Base-by-base conservation (phyloP, 2,329 filamentous ascomycete genomes). In the Aspergillus sojae region DNA sequence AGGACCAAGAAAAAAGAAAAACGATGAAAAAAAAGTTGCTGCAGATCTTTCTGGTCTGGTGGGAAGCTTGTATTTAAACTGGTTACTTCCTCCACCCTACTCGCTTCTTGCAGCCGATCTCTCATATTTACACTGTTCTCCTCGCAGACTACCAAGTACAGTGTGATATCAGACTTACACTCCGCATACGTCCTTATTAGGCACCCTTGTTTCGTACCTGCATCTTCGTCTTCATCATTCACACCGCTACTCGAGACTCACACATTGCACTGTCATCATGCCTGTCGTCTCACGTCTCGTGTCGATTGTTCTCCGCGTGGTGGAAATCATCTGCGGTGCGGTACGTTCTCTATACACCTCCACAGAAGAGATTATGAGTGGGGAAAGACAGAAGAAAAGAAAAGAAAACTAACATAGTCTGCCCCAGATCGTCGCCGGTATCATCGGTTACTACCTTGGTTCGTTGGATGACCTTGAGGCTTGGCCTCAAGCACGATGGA, bases 281-380 rank as follows among this genome's bases (percentile, higher is more conserved):
- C 77, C 77, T 60, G 78, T 85, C 66, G 62, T 88, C 65, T 82
- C 83, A 11, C 84, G 87, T 63, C 68, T 89, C 26, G 66, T 85
- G 32, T 86, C 86, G 28, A 81, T 88, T 66, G 75, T 86, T 70
- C 81, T 90, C 69, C 87, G 88, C 73, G 74, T 86, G 14, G 83
- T 82, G 70, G 83, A 92, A 80, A 84, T 94, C 67, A 87, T 83
- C 71, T 93, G 91, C 73, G 89, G 86, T n/a, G 84, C 86, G 68
- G 89, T 93, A 75, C 69, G 82, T 72, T 52, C 11, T 36, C n/a
- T 14, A 39, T 5, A 19, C 28, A 11, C 10, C 30, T 50, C 14
- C 19, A n/a, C 48, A 21, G 30, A 9, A 52, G 28, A 34, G 2
- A 57, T 30, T 43, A 45, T 11, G 21, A 23, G 28, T 21, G 21